Evolutionary conservation across 345 rosid genomes (phyloP), one percentile per base, ranked within the genome.

Genomic region (Arabis hirsuta): DNA sequence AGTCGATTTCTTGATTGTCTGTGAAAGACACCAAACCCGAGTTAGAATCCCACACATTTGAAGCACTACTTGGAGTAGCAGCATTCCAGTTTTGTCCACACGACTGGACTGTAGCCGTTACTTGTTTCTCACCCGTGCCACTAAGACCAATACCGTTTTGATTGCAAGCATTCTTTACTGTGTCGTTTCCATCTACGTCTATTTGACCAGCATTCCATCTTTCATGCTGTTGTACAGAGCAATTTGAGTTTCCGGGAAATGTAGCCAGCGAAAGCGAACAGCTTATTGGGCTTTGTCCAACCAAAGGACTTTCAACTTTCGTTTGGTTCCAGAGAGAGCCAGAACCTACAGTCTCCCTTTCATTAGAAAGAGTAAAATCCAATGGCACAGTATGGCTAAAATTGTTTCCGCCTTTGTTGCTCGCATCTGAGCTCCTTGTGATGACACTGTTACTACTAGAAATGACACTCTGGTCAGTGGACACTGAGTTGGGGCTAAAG

Each of bases 1-100:
- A 81, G 71, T 76, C 82, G 60, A 83, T 84, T 61, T 80, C 87
- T 70, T 80, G 78, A 73, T 76, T 78, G 57, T 84, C 84, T 27
- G 80, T 67, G 63, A 79, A 59, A 48, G 88, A 80, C 16, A 76
- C 75, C 74, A 79, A 39, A 63, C 80, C 26, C 9, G 82, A 62
- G 72, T 79, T 84, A 14, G 80, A 65, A 66, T 81, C 88, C 83
- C 76, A 70, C 13, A 64, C 67, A 24, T 70, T 76, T 34, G 76
- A 76, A 64, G 67, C 76, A 57, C 29, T 76, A 50, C 80, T 70
- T 50, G 76, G 76, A 29, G 80, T 76, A 50, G 80, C 72, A 20
- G 80, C 80, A 24, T 64, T 76, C 80, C 80, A 76, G 19, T 71
- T 76, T 20, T 84, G 85, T 12, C 83, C 87, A 24, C 84, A 80